phyloP scores from a whole-genome alignment of 352 stramenopile genomes.

The Phytophthora citricola region DNA sequence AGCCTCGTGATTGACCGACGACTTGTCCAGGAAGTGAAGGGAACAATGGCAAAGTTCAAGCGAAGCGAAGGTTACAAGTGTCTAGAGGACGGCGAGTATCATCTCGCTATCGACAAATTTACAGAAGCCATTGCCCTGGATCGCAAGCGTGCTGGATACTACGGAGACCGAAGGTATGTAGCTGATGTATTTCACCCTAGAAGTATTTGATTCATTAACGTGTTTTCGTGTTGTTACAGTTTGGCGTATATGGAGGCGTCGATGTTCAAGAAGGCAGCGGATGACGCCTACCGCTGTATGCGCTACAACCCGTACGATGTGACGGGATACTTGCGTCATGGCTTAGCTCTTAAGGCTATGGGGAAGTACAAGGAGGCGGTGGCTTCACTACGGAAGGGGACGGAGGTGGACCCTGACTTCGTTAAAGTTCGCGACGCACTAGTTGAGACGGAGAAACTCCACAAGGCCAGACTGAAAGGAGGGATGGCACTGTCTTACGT shows the following conservation, averaged over 20 bases:
- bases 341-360: conserved; percentile 90
- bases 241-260: conserved; percentile 72
- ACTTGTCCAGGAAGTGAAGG: conserved; percentile 68
- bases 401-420: conserved; percentile 79
- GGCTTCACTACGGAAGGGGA: conserved; percentile 65
- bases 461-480: conserved; percentile 27
- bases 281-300: conserved; percentile 91
- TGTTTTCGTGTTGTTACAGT: conserved; percentile 33
- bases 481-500: conserved; percentile 16
- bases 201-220: conserved; percentile 2
- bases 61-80: conserved; percentile 91
- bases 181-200: not conserved
- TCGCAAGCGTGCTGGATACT: conserved; percentile 90
- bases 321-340: conserved; percentile 93
- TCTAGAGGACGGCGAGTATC: conserved; percentile 91
- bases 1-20: conserved; percentile 52
- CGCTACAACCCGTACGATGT: conserved; percentile 94
- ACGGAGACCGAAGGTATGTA: conserved; percentile 87
- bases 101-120: conserved; percentile 92
- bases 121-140: conserved; percentile 92
- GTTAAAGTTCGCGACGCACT: conserved; percentile 65
- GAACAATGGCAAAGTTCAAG: conserved; percentile 69
- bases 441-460: conserved; percentile 52
- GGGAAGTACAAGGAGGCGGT: conserved; percentile 79
- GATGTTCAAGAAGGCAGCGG: conserved; percentile 85